Evolutionary conservation across 495 filamentous ascomycete species (phyloP), one percentile per base, ranked within the genome.

Genomic region (Trichoderma erinaceum): DNA sequence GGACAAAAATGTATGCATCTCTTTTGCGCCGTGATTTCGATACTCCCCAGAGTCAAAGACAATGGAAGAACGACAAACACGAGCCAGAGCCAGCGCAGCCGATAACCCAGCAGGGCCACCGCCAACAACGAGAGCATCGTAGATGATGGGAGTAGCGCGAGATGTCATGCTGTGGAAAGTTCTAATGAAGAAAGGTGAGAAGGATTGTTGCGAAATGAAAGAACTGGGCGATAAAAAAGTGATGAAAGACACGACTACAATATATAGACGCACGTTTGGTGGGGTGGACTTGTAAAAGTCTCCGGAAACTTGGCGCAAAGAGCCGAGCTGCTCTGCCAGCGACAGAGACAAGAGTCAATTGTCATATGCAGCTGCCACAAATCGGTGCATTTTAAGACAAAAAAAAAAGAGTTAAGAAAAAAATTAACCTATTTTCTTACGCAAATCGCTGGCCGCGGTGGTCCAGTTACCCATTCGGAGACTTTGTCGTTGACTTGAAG

Each of bases 101-200:
- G 81, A 71, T 2, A 89, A 77, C 11, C 86, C 87, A 11, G 84
- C 82, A 7, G 85, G 84, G 3, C 86, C 87, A 44, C 73, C 80
- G 70, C 86, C 86, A 43, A 88, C 77, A 71, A 89, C 83, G 12
- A 87, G 75, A 63, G 75, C 79, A 69, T 88, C 86, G 58, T 72
- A 75, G 41, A 69, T 41, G 18, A 25, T 32, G 18, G 48, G n/a
- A 21, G 48, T 18, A 7, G 15, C 18, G 48, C 48, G 43, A 6
- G 46, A 50, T 5, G 38, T 7, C 65, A 67, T 67, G 13, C 15
- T 67, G 23, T n/a, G 2, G 2, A 44, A 15, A 44, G 41, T 44
- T 44, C 16, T 15, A 11, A 44, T n/a, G 41, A 44, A 11, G 16
- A 15, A 44, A 44, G 41, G 0, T 44, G 41, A 44, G 10, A 44